Conservation (phyloP, 1,139 yeast species). For the Diutina rugosa region DNA sequence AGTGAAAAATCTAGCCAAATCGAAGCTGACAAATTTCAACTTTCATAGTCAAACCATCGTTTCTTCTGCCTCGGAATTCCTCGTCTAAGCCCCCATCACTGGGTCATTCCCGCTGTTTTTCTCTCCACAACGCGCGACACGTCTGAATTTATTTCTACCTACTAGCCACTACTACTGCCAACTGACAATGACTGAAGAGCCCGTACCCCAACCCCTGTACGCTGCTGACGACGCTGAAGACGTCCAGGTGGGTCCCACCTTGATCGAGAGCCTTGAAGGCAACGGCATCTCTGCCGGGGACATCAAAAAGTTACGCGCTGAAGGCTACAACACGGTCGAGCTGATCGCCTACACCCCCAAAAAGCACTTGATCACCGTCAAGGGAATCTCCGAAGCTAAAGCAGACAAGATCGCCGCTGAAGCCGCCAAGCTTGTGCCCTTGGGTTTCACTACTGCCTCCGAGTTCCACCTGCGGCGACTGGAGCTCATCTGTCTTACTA, state of each 20-base stretch:
- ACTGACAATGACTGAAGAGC: background rate
- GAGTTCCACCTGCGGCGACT: slow-evolving; percentile 86
- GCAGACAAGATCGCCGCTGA: slow-evolving; percentile 77
- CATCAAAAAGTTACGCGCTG: slow-evolving; percentile 65
- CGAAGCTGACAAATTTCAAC: background rate
- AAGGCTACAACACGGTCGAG: slow-evolving; percentile 84
- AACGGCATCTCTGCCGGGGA: slow-evolving; percentile 80
- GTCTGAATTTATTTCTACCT: background rate
- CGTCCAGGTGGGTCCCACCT: slow-evolving; percentile 23
- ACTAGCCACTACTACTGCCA: background rate
- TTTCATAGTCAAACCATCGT: background rate
- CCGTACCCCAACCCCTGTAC: background rate
- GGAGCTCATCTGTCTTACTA: slow-evolving; percentile 82
- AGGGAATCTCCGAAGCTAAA: slow-evolving; percentile 92
- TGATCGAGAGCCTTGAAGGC: slow-evolving; percentile 46
- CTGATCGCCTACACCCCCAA: slow-evolving; percentile 84
- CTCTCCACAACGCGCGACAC: background rate
- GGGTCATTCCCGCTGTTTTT: background rate
- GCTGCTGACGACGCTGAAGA: background rate
- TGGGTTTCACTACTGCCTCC: slow-evolving; percentile 96
- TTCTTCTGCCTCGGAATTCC: background rate
- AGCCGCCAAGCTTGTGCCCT: slow-evolving; percentile 79
- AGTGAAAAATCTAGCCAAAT: background rate
- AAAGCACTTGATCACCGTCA: slow-evolving; percentile 60
- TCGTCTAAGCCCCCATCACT: background rate